Evolutionary conservation across 306 rosid genomes (phyloP), one percentile per base, ranked within the genome.

Genomic region (Fragaria iinumae): DNA sequence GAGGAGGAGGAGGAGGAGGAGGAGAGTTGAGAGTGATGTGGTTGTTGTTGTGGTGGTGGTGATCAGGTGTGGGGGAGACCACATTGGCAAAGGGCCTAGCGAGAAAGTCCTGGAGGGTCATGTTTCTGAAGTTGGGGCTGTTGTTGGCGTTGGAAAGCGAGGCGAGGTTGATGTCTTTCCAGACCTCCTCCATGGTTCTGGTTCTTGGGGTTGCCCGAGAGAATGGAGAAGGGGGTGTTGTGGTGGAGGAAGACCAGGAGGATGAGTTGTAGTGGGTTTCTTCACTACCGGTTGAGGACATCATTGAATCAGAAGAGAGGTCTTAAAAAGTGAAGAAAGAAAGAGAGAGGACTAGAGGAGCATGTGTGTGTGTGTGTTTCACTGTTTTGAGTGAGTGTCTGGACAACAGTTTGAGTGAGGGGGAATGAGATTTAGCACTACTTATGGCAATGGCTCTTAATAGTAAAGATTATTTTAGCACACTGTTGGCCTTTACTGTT

Each of bases 41-140:
- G 53, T 18, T 56, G 59, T 34, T 6, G 79, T 11, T 17, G 45
- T 38, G 50, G 32, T 25, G 60, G 63, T 12, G 12, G 7, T 18
- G 76, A 29, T 66, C 49, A 17, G 70, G 48, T 66, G 7, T 0
- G 27, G 70, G 70, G 11, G 70, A 38, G 48, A 66, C 70, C 8
- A 38, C 70, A 29, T 83, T 70, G 81, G 4, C 23, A 23, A 80
- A 81, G 47, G 93, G 96, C 52, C 84, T 73, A 1, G 79, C 86
- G 0, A 93, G 90, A 43, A 93, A 93, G 80, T 91, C 96, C 76
- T 93, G 98, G 43, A 88, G 85, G 67, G 83, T 81, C 38, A 69
- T 71, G 20, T 57, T 75, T 7, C 82, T 76, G 21, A 76, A 81
- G 55, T 77, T 36, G 14, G 83, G 71, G 6, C 17, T 57, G 69